Evolutionary conservation across 192 early-diverging fungal genomes (phyloP).

Genomic region (Chytriomyces hyalinus): DNA sequence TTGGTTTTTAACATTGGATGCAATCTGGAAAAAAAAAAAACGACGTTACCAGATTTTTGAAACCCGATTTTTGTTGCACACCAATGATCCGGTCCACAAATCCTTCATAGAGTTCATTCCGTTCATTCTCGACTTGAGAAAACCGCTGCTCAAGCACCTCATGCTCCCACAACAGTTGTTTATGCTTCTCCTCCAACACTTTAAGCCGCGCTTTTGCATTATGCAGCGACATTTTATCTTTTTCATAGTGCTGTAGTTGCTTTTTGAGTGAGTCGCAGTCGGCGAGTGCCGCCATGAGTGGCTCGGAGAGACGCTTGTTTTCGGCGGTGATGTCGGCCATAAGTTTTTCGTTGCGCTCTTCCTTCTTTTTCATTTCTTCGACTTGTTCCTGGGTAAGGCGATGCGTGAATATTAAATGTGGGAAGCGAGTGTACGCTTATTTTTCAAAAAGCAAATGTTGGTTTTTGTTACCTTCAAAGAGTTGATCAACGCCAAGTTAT

Average conservation of each 20-base stretch:
- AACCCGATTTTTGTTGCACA: constrained; percentile 72
- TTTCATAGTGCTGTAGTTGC: constrained; percentile 65
- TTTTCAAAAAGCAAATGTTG: background rate
- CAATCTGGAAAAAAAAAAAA: background rate
- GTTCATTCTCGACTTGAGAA: constrained; percentile 64
- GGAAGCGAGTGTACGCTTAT: background rate
- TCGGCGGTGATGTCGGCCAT: constrained; percentile 70
- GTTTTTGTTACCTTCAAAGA: constrained; percentile 55
- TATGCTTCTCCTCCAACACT: constrained; percentile 67
- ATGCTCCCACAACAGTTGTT: constrained; percentile 66
- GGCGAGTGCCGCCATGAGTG: constrained; percentile 65
- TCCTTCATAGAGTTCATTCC: constrained; percentile 67
- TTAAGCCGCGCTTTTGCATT: constrained; percentile 65
- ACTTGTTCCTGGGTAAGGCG: constrained; percentile 61
- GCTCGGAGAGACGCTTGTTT: constrained; percentile 71
- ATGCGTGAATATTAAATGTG: constrained; percentile 7
- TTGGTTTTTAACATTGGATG: background rate
- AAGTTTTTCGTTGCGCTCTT: constrained; percentile 70
- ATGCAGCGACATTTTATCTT: constrained; percentile 67
- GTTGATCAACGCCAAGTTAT: constrained; percentile 70
- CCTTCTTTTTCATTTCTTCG: constrained; percentile 75
- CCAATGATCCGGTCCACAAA: constrained; percentile 68
- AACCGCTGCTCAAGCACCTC: constrained; percentile 71
- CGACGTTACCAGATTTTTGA: constrained; percentile 63
- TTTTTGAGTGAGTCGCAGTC: constrained; percentile 64